phyloP scores from a whole-genome alignment of 805 yeast genomes.

The Kuraishia molischiana region DNA sequence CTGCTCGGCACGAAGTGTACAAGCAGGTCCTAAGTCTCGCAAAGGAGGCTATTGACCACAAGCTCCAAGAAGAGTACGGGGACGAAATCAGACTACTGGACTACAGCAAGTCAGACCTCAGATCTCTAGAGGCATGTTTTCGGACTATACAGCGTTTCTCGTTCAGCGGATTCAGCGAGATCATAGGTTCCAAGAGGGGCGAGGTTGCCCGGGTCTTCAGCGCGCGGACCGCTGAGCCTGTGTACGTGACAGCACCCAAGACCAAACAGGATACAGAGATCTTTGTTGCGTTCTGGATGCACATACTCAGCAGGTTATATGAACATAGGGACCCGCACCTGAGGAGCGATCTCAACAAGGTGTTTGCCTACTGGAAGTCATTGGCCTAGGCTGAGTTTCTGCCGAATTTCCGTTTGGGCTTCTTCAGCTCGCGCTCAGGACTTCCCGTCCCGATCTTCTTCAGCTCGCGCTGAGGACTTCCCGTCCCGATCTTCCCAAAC shows the following conservation, averaged over 20 bases:
- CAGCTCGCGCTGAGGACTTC: not conserved
- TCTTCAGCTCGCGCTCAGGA: not conserved
- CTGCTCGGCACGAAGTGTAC: slow-evolving; percentile 19
- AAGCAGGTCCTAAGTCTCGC: slow-evolving; percentile 31
- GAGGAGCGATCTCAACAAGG: slow-evolving; percentile 4
- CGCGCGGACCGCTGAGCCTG: slow-evolving; percentile 14
- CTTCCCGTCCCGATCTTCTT: not conserved
- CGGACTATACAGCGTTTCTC: slow-evolving; percentile 33
- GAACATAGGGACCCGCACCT: slow-evolving; percentile 21
- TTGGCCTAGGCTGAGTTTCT: not conserved
- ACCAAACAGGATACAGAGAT: slow-evolving; percentile 17
- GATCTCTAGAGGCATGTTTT: slow-evolving; percentile 31
- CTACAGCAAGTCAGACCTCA: slow-evolving; percentile 27
- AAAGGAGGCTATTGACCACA: slow-evolving; percentile 35
- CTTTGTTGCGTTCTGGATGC: slow-evolving; percentile 45
- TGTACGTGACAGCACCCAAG: slow-evolving; percentile 16
- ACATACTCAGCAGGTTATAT: slow-evolving; percentile 33
- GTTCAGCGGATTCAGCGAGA: slow-evolving; percentile 46
- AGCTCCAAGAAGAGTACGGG: slow-evolving; percentile 46
- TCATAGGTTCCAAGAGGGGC: slow-evolving; percentile 19
- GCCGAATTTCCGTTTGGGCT: not conserved
- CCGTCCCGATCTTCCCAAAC: not conserved
- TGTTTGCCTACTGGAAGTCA: not conserved
- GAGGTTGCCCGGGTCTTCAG: slow-evolving; percentile 10
- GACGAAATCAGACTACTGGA: slow-evolving; percentile 44